Evolutionary conservation across 1,284 basidiomycete genomes (phyloP).

Genomic region (Sphagnurus paluster): DNA sequence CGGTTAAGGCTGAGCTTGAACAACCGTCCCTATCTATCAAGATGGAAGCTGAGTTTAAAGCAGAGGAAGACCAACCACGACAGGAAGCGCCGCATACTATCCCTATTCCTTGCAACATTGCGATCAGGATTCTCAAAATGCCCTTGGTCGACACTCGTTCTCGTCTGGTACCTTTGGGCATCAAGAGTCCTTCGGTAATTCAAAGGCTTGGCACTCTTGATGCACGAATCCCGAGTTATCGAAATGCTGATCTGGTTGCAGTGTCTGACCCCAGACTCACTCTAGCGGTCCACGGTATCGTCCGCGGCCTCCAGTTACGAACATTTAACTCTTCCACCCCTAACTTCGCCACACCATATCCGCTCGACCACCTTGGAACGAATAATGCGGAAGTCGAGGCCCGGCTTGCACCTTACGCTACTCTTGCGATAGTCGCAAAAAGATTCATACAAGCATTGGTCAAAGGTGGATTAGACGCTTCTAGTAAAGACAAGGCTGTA

Average conservation of each 20-base stretch:
- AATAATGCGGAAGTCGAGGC: slow-evolving; percentile 30
- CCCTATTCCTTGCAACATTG: slow-evolving; percentile 11
- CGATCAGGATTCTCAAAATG: slow-evolving; percentile 2
- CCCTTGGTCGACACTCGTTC: slow-evolving; percentile 14
- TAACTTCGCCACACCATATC: slow-evolving; percentile 20
- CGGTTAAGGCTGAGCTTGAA: slow-evolving; percentile 13
- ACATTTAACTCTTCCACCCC: slow-evolving; percentile 17
- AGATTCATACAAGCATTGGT: slow-evolving; percentile 36
- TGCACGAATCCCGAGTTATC: slow-evolving; percentile 1
- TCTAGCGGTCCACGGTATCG: slow-evolving; percentile 24
- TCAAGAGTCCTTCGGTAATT: not conserved
- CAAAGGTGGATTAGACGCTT: slow-evolving; percentile 32
- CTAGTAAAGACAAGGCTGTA: slow-evolving; percentile 29
- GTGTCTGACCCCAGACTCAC: slow-evolving; percentile 28
- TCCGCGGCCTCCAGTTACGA: slow-evolving; percentile 22
- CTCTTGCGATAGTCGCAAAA: slow-evolving; percentile 41
- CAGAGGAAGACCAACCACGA: slow-evolving; percentile 2
- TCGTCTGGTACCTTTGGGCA: not conserved
- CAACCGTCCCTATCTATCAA: not conserved
- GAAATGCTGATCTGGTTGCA: slow-evolving; percentile 19
- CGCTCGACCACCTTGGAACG: slow-evolving; percentile 26
- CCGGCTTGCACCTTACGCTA: slow-evolving; percentile 44
- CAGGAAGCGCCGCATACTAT: not conserved
- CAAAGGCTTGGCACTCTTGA: not conserved
- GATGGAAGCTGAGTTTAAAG: slow-evolving; percentile 1